Base-by-base conservation (phyloP, 495 filamentous ascomycete genomes). In the Penicillium flavigenum region DNA sequence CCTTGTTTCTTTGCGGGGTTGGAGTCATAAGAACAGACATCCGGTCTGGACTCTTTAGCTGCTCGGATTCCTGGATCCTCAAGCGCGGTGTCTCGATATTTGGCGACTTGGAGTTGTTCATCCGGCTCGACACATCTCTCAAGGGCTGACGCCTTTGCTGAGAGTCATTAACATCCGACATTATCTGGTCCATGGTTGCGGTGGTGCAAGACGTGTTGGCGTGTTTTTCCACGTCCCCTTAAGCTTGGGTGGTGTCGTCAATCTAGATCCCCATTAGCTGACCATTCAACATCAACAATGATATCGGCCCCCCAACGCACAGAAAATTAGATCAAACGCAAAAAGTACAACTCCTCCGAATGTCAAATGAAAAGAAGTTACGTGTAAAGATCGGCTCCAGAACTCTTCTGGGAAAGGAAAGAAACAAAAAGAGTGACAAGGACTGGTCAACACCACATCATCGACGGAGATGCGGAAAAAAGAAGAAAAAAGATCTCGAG, bases 101-200 rank as follows among this genome's bases (percentile, higher is more conserved):
- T 16, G 68, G 61, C 4, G 63, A 68, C 51, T 48, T 62, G 43
- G 60, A 60, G 47, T 81, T 75, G 64, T 80, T 83, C 19, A 74
- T 62, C 62, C 76, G 66, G 50, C 72, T 73, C 5, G 77, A 76
- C 9, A 75, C 75, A 61, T 85, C 82, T 34, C 64, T 68, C 26
- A 85, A 68, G 7, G 81, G 81, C 43, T 79, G 67, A 46, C 79
- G 79, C 53, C 72, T 71, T 14, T 62, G 64, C 48, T 62, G 58
- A 41, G 64, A 48, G 54, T 65, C 61, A 31, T 54, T 57, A 17
- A 54, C 31, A 27, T 68, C 63, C 51, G 51, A 43, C 57, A 67
- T 65, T 22, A 47, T 52, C 5, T 60, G 59, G 32, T 64, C 60
- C 61, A 70, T 65, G 19, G 4, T 47, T 22, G 22, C 5, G 5